Evolutionary conservation across 1,284 basidiomycete genomes (phyloP), one percentile per base, ranked within the genome.

Genomic region (Pseudozyma hubeiensis): DNA sequence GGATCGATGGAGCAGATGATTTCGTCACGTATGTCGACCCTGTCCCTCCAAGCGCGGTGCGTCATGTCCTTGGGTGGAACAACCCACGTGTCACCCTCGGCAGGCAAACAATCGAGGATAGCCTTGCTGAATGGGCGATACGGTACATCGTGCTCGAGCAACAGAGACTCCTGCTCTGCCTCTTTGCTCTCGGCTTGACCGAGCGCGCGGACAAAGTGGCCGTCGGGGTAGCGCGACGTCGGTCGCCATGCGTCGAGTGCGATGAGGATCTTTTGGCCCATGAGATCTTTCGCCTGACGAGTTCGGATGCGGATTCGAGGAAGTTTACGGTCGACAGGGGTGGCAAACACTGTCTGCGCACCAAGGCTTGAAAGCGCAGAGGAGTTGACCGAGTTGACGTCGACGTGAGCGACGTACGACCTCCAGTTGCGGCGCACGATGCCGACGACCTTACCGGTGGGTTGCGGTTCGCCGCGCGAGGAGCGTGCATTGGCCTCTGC

Each of bases 1-100:
- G 96, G 96, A 86, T 99, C 97, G 79, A 99, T 99, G 81, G 93
- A 96, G 85, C 97, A 99, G 49, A 99, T 90, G 48, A 92, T 88
- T 79, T 97, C 85, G 55, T 91, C 90, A 60, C 97, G 88, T 82
- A 99, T 81, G 87, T 99, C 97, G 83, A 93, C 90, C 68, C 97
- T 88, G 76, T 92, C 91, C 70, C 89, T 88, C 97, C 97, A 99
- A 33, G 89, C 88, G 0, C 88, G 86, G 48, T 85, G 82, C 5
- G 84, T 84, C 51, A 69, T 66, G 43, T 85, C 86, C 85, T 94
- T 97, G 1, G 89, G 89, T 7, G 95, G 94, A 0, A 99, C 96
- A 10, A 92, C 89, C 97, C 97, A 99, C 19, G 86, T 86, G 16
- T 98, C 95, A 7, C 97, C 97, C 84, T 97, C 92, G 11, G 85